These are phyloP conservation scores for Paspalum notatum DNA, from an alignment of 176 grass and related monocot genomes.

Conservation along the genomic window DNA sequence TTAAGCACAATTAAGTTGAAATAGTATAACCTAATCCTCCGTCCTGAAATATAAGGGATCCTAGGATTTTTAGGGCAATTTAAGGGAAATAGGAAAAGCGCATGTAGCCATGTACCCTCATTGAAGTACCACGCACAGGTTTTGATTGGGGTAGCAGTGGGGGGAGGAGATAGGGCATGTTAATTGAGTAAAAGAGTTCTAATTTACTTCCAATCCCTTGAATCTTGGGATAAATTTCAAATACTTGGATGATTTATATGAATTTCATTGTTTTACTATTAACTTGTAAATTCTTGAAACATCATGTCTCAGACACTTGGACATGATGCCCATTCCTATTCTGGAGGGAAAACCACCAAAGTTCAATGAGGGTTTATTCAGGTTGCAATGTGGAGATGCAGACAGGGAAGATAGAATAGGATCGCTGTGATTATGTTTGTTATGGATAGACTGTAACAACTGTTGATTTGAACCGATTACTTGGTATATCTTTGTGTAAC, in stretches of 20 bases:
- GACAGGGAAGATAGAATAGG: neutral
- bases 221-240: too few relatives aligned
- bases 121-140: too few relatives aligned
- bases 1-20: neutral
- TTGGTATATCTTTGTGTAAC: neutral
- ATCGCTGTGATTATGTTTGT: constrained; percentile 13
- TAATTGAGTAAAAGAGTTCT: too few relatives aligned
- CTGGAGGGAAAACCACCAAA: constrained; percentile 10
- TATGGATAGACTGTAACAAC: neutral
- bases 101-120: too few relatives aligned
- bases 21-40: neutral
- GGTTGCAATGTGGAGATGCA: neutral
- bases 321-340: constrained; percentile 73
- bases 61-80: too few relatives aligned
- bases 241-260: neutral
- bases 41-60: too few relatives aligned
- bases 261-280: constrained; percentile 23
- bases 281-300: constrained; percentile 16
- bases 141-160: too few relatives aligned
- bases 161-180: too few relatives aligned
- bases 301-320: constrained; percentile 63
- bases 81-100: too few relatives aligned
- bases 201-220: too few relatives aligned
- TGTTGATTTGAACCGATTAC: neutral
- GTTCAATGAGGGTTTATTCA: neutral